A percentile compares a stretch with the other conserved stretches of the same genome.
These are phyloP conservation scores for Boletus sp. DNA, from an alignment of 1,284 basidiomycete genomes.

Conservation along the genomic window DNA sequence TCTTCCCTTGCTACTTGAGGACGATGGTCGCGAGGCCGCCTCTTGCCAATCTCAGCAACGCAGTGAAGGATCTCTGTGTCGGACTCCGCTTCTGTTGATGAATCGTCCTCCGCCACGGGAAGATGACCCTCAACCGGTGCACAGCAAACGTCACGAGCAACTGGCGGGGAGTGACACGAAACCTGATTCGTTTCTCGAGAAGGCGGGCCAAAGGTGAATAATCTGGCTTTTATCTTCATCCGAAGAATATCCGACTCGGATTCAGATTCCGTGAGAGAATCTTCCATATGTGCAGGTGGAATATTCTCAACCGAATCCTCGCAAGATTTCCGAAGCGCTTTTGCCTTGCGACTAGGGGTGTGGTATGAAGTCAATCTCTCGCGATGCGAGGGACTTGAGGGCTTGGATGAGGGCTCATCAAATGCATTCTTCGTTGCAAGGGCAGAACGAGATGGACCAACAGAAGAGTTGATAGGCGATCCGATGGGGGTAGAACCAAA, in stretches of 20 bases:
- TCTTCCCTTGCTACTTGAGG: conserved; percentile 1
- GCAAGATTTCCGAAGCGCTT: neutral
- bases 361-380: neutral
- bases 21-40: neutral
- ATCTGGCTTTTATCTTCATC: conserved; percentile 5
- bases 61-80: conserved; percentile 30
- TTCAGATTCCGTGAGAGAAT: conserved; percentile 33
- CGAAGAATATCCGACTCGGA: conserved; percentile 22
- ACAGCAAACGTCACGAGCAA: neutral
- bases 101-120: conserved; percentile 25
- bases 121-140: neutral
- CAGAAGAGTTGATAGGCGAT: conserved; percentile 1
- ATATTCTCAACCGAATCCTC: conserved; percentile 10
- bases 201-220: neutral
- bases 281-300: conserved; percentile 14
- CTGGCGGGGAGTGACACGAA: neutral
- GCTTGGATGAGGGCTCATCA: neutral
- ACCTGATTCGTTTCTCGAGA: neutral
- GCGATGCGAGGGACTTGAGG: neutral
- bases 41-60: conserved; percentile 25
- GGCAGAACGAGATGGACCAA: neutral
- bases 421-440: conserved; percentile 1
- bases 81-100: conserved; percentile 33
- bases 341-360: conserved; percentile 8
- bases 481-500: conserved; percentile 4